Evolutionary conservation across 257 asterid species (phyloP).

Genomic region (Przewalskia tangutica): DNA sequence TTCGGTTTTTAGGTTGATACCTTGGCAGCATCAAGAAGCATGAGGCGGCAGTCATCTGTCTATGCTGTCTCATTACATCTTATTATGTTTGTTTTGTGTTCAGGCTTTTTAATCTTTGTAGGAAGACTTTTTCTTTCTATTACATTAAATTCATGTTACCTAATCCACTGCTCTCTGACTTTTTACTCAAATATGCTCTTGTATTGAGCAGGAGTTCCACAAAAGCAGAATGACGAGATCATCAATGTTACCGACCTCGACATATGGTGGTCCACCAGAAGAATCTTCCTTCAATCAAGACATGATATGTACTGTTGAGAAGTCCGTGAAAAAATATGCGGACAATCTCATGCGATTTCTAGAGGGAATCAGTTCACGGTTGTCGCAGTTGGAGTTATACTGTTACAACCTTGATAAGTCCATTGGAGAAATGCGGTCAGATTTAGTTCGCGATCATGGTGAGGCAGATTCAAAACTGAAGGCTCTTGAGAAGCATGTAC

Average conservation of each 20-base stretch:
- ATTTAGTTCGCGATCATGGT: slow-evolving; percentile 56
- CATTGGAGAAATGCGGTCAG: slow-evolving; percentile 85
- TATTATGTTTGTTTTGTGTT: no score
- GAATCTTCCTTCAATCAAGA: slow-evolving; percentile 66
- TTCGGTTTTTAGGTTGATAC: neutral
- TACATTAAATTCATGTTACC: neutral
- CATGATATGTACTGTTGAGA: slow-evolving; percentile 52
- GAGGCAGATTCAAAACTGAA: slow-evolving; percentile 75
- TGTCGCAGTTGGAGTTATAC: slow-evolving; percentile 83
- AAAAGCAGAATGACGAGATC: slow-evolving; percentile 68
- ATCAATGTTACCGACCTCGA: slow-evolving; percentile 44
- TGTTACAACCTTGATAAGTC: slow-evolving; percentile 91
- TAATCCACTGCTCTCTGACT: neutral
- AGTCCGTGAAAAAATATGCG: slow-evolving; percentile 66
- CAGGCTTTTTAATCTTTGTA: neutral
- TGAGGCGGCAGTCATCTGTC: no score
- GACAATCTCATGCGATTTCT: slow-evolving; percentile 90
- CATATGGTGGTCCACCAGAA: slow-evolving; percentile 69
- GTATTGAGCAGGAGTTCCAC: slow-evolving; percentile 53
- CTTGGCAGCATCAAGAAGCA: no score
- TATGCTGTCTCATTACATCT: no score
- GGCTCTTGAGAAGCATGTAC: slow-evolving; percentile 74
- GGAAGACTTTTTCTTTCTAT: neutral
- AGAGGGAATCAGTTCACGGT: slow-evolving; percentile 88
- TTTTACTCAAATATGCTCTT: neutral